Evolutionary conservation across 345 rosid genomes (phyloP), one percentile per base, ranked within the genome.

Genomic region (Dipteronia sinensis): DNA sequence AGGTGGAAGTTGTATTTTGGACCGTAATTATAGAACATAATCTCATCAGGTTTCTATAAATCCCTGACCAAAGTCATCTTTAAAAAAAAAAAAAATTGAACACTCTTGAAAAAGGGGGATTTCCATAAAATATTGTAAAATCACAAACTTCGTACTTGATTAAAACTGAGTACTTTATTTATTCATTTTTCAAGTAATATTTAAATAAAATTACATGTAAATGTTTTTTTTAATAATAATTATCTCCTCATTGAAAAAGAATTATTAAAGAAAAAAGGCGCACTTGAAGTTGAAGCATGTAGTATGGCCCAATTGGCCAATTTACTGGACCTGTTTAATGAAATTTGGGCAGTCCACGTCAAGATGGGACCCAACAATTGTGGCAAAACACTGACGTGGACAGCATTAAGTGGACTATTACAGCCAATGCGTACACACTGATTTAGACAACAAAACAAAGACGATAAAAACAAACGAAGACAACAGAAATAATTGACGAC

Each of bases 401-500:
- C 27, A 59, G 64, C 27, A 59, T 2, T 27, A 59, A 59, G 64
- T 59, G 27, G 27, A 59, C 64, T 59, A 59, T 59, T 20, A 19
- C 7, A 3, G 58, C 13, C 6, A 9, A 59, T 19, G 25, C 27
- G 9, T 20, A 10, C 27, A 8, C 64, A 6, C 63, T n/a, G 67
- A 25, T 29, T 25, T 10, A 25, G 7, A 64, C n/a, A 23, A 64
- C 19, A 31, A 19, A 11, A 56, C 25, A 34, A 56, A 72, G 17
- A 5, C 47, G 1, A n/a, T 10, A 19, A 2, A 27, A 31, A 56
- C 75, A 72, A 58, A 19, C 74, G 1, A 73, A n/a, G 3, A 4
- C 20, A 63, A 44, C 27, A 44, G 29, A 74, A 47, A 64, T 15
- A 74, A 44, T 42, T 31, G 61, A 63, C 77, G 77, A 10, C 59